Percentiles rank a stretch among this genome's conserved stretches.
Evolutionary conservation across 371 early-diverging fungal genomes (phyloP).

Genomic region (Mortierella polycephala): DNA sequence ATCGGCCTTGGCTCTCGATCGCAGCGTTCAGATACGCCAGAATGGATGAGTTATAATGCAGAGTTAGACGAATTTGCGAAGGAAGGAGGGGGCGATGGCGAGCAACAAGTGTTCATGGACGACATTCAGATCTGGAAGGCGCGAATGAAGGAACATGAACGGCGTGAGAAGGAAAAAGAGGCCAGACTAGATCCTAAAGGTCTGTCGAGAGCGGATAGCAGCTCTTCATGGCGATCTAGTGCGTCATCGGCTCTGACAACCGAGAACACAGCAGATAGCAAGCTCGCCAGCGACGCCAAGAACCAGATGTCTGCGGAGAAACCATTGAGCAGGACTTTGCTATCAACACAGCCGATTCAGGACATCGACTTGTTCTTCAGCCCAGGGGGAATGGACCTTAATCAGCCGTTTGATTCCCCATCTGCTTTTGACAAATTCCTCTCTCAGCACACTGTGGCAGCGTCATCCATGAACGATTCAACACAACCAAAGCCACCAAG

Average conservation of each 20-base stretch:
- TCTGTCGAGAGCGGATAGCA: constrained; percentile 53
- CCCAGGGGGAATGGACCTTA: constrained; percentile 55
- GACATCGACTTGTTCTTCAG: constrained; percentile 57
- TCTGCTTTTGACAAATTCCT: constrained; percentile 60
- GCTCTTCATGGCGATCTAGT: constrained; percentile 54
- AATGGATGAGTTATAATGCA: constrained; percentile 77
- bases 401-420: constrained; percentile 37
- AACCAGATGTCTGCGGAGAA: constrained; percentile 9
- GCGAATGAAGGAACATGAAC: constrained; percentile 70
- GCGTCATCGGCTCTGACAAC: not conserved
- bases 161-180: constrained; percentile 53
- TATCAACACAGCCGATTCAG: constrained; percentile 40
- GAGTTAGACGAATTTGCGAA: constrained; percentile 55
- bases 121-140: constrained; percentile 75
- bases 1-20: constrained; percentile 10
- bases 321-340: constrained; percentile 21
- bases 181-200: constrained; percentile 29
- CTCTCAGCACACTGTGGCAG: constrained; percentile 51
- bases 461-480: constrained; percentile 30
- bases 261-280: constrained; percentile 15
- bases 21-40: constrained; percentile 61
- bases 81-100: constrained; percentile 37
- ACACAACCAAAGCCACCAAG: constrained; percentile 23
- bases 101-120: constrained; percentile 57
- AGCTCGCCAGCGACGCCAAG: constrained; percentile 3